Conservation (phyloP, 2,329 filamentous ascomycete genomes). For the Pseudocercospora ulei region DNA sequence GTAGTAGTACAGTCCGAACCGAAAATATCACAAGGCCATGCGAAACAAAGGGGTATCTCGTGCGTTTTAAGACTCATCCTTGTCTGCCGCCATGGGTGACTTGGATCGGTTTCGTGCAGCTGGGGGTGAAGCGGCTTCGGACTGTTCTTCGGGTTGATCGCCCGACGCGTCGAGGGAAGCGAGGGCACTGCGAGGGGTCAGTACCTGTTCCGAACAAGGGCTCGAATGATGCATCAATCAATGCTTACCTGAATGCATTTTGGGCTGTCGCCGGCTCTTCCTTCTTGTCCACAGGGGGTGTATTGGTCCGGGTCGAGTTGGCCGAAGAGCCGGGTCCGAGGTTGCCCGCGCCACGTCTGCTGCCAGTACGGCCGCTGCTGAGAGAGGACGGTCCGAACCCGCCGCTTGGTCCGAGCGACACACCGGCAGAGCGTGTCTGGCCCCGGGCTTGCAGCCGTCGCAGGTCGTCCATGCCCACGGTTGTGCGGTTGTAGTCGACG, state of each 20-base stretch:
- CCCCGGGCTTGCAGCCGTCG: slow-evolving; percentile 64
- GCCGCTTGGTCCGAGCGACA: slow-evolving; percentile 67
- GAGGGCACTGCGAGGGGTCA: slow-evolving; percentile 42
- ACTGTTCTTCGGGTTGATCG: slow-evolving; percentile 49
- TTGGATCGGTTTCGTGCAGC: slow-evolving; percentile 29
- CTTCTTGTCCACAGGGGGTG: slow-evolving; percentile 60
- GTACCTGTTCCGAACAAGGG: slow-evolving; percentile 28
- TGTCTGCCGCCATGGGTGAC: slow-evolving; percentile 26
- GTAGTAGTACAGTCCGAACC: slow-evolving; percentile 20
- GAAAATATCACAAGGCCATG: slow-evolving; percentile 12
- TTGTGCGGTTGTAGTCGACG: slow-evolving; percentile 61
- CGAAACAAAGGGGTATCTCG: slow-evolving; percentile 28
- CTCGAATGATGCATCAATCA: no score
- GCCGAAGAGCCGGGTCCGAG: slow-evolving; percentile 52
- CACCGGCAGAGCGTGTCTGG: slow-evolving; percentile 49
- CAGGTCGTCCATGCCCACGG: slow-evolving; percentile 83
- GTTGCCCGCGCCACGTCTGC: slow-evolving; percentile 45
- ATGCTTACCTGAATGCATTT: slow-evolving; percentile 85
- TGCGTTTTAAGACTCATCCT: slow-evolving; percentile 24
- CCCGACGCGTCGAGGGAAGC: slow-evolving; percentile 49
- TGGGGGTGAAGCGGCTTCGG: slow-evolving; percentile 31
- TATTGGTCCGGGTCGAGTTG: slow-evolving; percentile 73
- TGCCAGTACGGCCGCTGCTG: slow-evolving; percentile 71
- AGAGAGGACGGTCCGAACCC: slow-evolving; percentile 49
- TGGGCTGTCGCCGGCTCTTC: slow-evolving; percentile 57